Evolutionary conservation across 352 stramenopile species (phyloP).

Genomic region (Phytopythium oedochilum): DNA sequence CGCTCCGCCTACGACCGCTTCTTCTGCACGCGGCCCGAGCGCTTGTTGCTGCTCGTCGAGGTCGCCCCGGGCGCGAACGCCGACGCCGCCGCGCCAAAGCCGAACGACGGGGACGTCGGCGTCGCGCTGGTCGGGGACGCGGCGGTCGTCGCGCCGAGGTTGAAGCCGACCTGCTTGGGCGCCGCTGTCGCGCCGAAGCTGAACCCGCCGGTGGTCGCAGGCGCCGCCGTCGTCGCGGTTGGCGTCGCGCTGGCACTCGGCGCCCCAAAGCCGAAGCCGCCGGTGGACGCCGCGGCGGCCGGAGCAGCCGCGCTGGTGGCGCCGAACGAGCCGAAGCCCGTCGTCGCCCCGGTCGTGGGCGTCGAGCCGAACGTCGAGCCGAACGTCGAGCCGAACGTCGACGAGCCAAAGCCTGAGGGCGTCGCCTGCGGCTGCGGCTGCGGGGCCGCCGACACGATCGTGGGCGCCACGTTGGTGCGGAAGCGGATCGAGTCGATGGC

Average conservation of each 20-base stretch:
- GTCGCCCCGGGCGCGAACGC: slow-evolving; percentile 36
- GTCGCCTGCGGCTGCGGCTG: slow-evolving; percentile 10
- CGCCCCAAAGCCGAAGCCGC: slow-evolving; percentile 36
- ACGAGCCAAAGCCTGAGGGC: slow-evolving; percentile 39
- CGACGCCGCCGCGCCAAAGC: slow-evolving; percentile 28
- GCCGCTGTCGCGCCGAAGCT: slow-evolving; percentile 15
- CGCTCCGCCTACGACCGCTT: slow-evolving; percentile 28
- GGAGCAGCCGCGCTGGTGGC: slow-evolving; percentile 5
- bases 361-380: too few relatives aligned
- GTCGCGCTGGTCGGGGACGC: slow-evolving; percentile 13
- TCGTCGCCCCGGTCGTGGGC: slow-evolving; percentile 2
- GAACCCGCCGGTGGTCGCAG: slow-evolving; percentile 12
- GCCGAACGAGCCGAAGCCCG: not conserved
- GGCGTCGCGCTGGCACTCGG: slow-evolving; percentile 8
- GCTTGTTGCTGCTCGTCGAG: slow-evolving; percentile 23
- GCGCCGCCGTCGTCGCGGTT: not conserved
- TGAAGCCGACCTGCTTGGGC: slow-evolving; percentile 67
- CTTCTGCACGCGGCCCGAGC: slow-evolving; percentile 33
- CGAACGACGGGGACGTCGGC: slow-evolving; percentile 18
- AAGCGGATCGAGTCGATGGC: slow-evolving; percentile 78
- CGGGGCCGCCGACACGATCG: slow-evolving; percentile 36
- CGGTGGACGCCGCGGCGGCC: slow-evolving; percentile 6
- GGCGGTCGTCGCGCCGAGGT: slow-evolving; percentile 23
- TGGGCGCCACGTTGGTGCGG: slow-evolving; percentile 64
- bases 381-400: slow-evolving; percentile 15